These are phyloP conservation scores for Hyphodiscus sp. DNA, from an alignment of 2,329 filamentous ascomycete genomes.

Conservation along the genomic window DNA sequence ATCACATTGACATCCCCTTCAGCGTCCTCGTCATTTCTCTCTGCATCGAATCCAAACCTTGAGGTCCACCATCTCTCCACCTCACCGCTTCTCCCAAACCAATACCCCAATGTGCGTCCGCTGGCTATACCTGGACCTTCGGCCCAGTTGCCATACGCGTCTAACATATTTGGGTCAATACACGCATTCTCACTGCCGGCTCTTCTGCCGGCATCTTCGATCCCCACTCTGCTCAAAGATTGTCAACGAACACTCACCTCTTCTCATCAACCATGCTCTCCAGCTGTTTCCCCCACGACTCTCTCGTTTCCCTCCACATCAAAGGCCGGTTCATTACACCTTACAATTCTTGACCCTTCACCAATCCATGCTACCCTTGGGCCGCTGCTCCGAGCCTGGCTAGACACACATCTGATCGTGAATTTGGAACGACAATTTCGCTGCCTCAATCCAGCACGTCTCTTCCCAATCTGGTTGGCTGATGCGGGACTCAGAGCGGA, in stretches of 20 bases:
- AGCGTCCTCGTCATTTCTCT: slow-evolving; percentile 26
- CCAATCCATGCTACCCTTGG: slow-evolving; percentile 51
- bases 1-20: slow-evolving; percentile 1
- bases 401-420: slow-evolving; percentile 52
- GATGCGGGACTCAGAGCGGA: slow-evolving; percentile 45
- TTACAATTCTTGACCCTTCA: slow-evolving; percentile 57
- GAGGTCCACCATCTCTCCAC: slow-evolving; percentile 40
- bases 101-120: slow-evolving; percentile 30
- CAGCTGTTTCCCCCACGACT: not conserved
- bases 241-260: slow-evolving; percentile 50
- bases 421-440: slow-evolving; percentile 53
- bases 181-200: slow-evolving; percentile 51
- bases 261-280: no score
- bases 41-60: slow-evolving; percentile 30
- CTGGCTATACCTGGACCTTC: slow-evolving; percentile 30
- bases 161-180: slow-evolving; percentile 40
- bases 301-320: not conserved
- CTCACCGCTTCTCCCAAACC: slow-evolving; percentile 29
- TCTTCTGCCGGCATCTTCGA: slow-evolving; percentile 47
- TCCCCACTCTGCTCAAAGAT: slow-evolving; percentile 49
- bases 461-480: slow-evolving; percentile 53
- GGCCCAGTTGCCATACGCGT: slow-evolving; percentile 32
- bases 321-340: slow-evolving; percentile 44
- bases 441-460: slow-evolving; percentile 51
- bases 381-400: slow-evolving; percentile 51